phyloP scores from a whole-genome alignment of 768 basidiomycete genomes.

The Phylloporus rhodoxanthus region DNA sequence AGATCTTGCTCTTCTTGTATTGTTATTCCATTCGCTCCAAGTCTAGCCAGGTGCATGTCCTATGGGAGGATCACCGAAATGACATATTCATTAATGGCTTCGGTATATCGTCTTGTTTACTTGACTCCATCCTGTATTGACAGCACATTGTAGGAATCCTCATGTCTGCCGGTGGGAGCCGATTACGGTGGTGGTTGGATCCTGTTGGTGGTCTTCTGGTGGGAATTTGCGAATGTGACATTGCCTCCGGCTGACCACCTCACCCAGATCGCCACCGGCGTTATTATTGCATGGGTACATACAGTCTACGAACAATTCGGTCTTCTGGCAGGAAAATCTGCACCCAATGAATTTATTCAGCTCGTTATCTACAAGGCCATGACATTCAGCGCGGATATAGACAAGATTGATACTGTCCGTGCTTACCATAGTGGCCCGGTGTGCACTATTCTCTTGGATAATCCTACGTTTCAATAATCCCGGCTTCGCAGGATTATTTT shows the following conservation, averaged over 20 bases:
- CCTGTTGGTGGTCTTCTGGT: conserved; percentile 75
- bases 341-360: conserved; percentile 85
- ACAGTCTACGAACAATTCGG: conserved; percentile 81
- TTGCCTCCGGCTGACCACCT: neutral
- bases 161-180: conserved; percentile 80
- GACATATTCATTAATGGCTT: conserved; percentile 83
- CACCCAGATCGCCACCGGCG: conserved; percentile 65
- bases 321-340: conserved; percentile 86
- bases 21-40: conserved; percentile 71
- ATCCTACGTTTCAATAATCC: neutral
- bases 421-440: conserved; percentile 90
- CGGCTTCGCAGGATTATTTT: conserved; percentile 62
- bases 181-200: conserved; percentile 78
- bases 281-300: conserved; percentile 69
- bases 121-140: neutral
- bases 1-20: conserved; percentile 82
- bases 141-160: conserved; percentile 55
- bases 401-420: conserved; percentile 84
- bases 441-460: conserved; percentile 8
- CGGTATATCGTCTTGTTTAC: conserved; percentile 36
- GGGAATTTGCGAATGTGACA: conserved; percentile 22
- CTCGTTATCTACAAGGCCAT: conserved; percentile 85
- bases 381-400: conserved; percentile 84
- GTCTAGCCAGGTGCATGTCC: conserved; percentile 88
- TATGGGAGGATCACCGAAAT: conserved; percentile 96